These are phyloP conservation scores for Apiotrichum gracile DNA, from an alignment of 1,284 basidiomycete species.

Conservation along the genomic window DNA sequence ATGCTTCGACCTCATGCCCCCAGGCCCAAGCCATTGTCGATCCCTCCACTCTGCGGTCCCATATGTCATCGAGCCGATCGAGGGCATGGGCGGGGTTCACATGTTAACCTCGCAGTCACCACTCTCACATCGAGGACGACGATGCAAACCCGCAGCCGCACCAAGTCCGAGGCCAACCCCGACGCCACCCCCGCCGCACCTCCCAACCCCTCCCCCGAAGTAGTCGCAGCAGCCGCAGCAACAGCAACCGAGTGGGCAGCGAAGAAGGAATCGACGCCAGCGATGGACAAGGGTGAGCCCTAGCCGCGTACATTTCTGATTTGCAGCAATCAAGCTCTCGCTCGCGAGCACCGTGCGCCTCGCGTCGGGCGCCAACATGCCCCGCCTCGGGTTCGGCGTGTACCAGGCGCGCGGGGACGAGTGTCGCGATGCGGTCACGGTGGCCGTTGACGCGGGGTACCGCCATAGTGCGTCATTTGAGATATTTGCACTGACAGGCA, in stretches of 20 bases:
- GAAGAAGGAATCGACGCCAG: too few species aligned
- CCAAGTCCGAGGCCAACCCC: background rate
- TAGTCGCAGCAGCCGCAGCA: background rate
- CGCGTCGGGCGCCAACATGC: constrained; percentile 51
- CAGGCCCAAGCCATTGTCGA: too few species aligned
- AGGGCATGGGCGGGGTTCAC: too few species aligned
- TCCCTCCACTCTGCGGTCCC: too few species aligned
- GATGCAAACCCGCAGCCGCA: constrained; percentile 1
- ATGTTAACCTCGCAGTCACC: background rate
- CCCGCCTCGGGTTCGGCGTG: constrained; percentile 73
- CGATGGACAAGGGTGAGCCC: constrained; percentile 8
- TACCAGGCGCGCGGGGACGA: constrained; percentile 62
- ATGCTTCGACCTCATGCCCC: too few species aligned
- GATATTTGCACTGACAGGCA: background rate
- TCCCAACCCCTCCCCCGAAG: background rate
- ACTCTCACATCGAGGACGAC: background rate
- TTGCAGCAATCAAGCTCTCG: constrained; percentile 19
- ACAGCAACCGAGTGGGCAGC: too few species aligned
- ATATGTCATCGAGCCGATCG: too few species aligned
- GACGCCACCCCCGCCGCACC: background rate
- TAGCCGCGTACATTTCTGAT: too few species aligned
- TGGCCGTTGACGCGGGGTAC: constrained; percentile 69
- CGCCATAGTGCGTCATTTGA: constrained; percentile 49
- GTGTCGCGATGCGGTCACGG: constrained; percentile 55
- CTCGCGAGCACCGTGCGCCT: constrained; percentile 36